Evolutionary conservation across 2,329 filamentous ascomycete genomes (phyloP).

Genomic region (Fusarium buxicola): DNA sequence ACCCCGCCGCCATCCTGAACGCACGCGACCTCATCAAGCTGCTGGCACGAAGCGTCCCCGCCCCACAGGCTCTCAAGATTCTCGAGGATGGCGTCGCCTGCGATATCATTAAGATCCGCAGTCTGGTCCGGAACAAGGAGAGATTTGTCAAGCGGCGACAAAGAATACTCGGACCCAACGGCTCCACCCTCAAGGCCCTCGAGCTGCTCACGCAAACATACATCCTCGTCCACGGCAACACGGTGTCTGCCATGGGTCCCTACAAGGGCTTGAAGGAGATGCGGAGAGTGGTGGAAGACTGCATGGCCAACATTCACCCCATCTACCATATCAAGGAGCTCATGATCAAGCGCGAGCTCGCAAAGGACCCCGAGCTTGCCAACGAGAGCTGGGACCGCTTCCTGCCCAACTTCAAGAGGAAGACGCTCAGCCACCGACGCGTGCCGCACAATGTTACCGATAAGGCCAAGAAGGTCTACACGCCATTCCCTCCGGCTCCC

Average conservation of each 20-base stretch:
- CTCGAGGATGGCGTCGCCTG: constrained; percentile 91
- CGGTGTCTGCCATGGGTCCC: constrained; percentile 89
- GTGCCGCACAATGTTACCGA: constrained; percentile 88
- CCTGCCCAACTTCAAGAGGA: constrained; percentile 96
- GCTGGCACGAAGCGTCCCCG: constrained; percentile 89
- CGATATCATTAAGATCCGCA: constrained; percentile 96
- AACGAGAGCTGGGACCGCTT: constrained; percentile 96
- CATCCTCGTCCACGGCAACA: constrained; percentile 96
- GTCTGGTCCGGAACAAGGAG: constrained; percentile 91
- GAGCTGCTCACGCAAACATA: constrained; percentile 93
- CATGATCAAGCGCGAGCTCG: constrained; percentile 93
- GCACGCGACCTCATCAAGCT: constrained; percentile 95
- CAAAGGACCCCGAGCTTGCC: constrained; percentile 86
- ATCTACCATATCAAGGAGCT: constrained; percentile 84
- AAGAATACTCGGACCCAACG: constrained; percentile 89
- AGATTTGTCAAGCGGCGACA: constrained; percentile 95
- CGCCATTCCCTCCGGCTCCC: constrained; percentile 94
- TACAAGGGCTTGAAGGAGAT: constrained; percentile 96
- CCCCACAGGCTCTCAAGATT: constrained; percentile 93
- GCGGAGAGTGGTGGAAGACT: constrained; percentile 89
- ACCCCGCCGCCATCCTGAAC: constrained; percentile 93
- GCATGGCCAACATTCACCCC: constrained; percentile 96
- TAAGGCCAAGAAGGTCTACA: constrained; percentile 95
- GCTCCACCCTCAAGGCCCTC: constrained; percentile 92
- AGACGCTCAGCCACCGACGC: constrained; percentile 84